Conservation (phyloP, 169 alveolate genomes). For the Eimeria tenella region DNA sequence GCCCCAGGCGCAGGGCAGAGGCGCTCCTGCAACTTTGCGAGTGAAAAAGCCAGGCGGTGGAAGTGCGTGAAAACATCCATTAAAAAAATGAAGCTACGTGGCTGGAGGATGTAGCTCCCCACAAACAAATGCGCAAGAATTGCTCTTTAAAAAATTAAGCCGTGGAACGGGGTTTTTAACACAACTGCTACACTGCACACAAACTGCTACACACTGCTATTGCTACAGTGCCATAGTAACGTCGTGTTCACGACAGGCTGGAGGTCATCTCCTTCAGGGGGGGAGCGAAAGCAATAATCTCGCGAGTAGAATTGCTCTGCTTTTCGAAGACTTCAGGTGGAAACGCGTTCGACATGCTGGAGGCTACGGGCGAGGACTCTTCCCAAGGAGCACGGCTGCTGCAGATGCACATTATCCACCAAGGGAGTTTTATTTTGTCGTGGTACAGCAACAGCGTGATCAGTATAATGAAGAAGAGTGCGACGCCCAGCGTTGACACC, state of each 20-base stretch:
- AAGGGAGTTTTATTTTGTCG: conserved; percentile 74
- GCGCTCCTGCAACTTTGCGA: too few relatives aligned
- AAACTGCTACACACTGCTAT: too few relatives aligned
- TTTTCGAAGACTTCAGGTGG: conserved; percentile 28
- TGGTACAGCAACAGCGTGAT: conserved; percentile 69
- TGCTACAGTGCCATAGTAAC: too few relatives aligned
- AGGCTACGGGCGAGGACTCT: conserved; percentile 26
- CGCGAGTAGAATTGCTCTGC: conserved; percentile 54
- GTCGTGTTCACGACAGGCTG: background rate
- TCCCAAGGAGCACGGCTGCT: conserved; percentile 79
- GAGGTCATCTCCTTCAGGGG: conserved; percentile 51
- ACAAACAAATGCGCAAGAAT: too few relatives aligned
- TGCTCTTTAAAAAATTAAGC: too few relatives aligned
- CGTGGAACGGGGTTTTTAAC: too few relatives aligned
- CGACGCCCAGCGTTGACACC: conserved; percentile 63
- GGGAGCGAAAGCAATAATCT: conserved; percentile 57
- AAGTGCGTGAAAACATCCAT: too few relatives aligned
- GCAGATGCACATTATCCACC: conserved; percentile 80
- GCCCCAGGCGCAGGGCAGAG: too few relatives aligned
- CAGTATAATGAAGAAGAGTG: conserved; percentile 61
- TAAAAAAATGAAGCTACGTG: too few relatives aligned
- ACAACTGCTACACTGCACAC: too few relatives aligned
- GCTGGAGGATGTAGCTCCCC: too few relatives aligned
- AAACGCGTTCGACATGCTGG: conserved; percentile 43
- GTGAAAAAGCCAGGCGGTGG: too few relatives aligned